Evolutionary conservation across 2,329 filamentous ascomycete species (phyloP).

Genomic region (Colletotrichum melonis): DNA sequence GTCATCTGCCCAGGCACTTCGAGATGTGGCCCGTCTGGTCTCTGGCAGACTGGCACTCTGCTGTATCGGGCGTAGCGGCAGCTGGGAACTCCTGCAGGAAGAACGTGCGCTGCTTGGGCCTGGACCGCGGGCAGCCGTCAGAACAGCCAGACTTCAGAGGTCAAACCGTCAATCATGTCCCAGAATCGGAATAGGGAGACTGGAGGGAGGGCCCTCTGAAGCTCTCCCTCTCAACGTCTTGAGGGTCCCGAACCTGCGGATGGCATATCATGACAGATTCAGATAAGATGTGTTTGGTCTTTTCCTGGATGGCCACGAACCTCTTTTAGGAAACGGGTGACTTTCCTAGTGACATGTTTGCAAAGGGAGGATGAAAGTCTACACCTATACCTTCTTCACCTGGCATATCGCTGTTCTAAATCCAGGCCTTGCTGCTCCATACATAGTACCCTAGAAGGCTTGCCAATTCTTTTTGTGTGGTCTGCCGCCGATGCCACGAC

Average conservation of each 20-base stretch:
- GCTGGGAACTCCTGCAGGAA: slow-evolving; percentile 17
- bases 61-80: background rate
- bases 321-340: background rate
- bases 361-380: background rate
- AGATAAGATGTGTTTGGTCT: background rate
- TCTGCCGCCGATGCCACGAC: background rate
- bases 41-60: slow-evolving; percentile 13
- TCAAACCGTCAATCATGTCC: slow-evolving; percentile 17
- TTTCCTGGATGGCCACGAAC: background rate
- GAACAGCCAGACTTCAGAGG: background rate
- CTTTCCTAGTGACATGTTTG: background rate
- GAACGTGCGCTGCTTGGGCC: slow-evolving; percentile 15
- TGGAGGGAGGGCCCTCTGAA: slow-evolving; percentile 5
- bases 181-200: slow-evolving; percentile 10
- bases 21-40: background rate
- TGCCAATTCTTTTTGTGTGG: background rate
- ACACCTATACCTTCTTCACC: background rate
- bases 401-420: background rate
- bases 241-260: background rate
- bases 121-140: slow-evolving; percentile 4
- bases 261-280: background rate
- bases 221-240: slow-evolving; percentile 4
- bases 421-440: background rate
- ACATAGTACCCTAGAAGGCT: background rate
- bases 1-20: slow-evolving; percentile 1